Base-by-base conservation (phyloP, 1,284 basidiomycete genomes). In the Rhodofomes roseus region DNA sequence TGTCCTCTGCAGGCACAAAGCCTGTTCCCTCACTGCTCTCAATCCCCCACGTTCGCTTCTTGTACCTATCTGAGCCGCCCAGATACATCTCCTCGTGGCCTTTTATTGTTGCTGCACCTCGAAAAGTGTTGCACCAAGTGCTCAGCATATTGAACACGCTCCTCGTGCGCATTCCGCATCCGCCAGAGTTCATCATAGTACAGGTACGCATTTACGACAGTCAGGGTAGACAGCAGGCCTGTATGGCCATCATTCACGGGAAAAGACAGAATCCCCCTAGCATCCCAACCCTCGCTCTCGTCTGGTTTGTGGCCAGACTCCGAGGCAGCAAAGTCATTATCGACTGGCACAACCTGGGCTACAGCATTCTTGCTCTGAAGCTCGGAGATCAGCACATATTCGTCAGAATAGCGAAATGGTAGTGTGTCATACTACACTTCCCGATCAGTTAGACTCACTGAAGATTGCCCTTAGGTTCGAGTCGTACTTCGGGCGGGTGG, bases 281-380 rank as follows among this genome's bases (percentile, higher is more conserved):
- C 57, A 94, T 99, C 23, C 97, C 97, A 0, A 96, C 96, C 0
- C 84, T 99, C 14, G 85, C 88, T 1, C 77, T 99, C 9, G 93
- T 94, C 1, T 91, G 92, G 77, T 72, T 95, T 41, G 86, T 91
- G 0, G 83, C 83, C 23, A 73, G 76, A 54, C 69, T 93, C 4
- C 81, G 86, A 18, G 86, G 90, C 1, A 89, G 88, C 62, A 92
- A 92, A 67, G 80, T 99, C 61, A 90, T 99, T 59, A 96, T 99
- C 62, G 97, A 99, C 76, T 99, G 97, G 97, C 97, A 99, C 73
- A 99, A 99, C 72, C 84, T 96, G 9, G 96, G 95, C 7, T 96
- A 95, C 71, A 98, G 90, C 59, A 95, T 99, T 55, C 82, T 99
- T 36, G 92, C 90, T 0, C 76, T 99, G 61, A 89, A 88, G 63